A percentile compares a stretch with the other conserved stretches of the same genome.
Conservation (phyloP, 1,139 yeast genomes). For the Pichiaceae sp. region DNA sequence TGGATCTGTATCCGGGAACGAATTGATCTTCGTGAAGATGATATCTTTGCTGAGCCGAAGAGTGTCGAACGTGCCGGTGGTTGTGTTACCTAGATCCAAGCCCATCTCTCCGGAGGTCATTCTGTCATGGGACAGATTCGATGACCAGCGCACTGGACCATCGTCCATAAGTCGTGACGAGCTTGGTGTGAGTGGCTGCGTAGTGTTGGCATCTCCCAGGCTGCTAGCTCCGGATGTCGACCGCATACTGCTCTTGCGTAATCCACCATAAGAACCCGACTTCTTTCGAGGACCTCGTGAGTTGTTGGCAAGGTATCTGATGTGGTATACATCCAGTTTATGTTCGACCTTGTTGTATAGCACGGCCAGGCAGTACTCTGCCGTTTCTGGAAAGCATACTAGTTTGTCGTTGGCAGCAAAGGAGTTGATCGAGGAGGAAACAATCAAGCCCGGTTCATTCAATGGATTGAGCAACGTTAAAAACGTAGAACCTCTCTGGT, state of each 20-base stretch:
- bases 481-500: conserved; percentile 24
- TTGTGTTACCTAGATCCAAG: conserved; percentile 13
- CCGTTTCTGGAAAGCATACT: conserved; percentile 37
- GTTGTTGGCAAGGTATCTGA: conserved; percentile 30
- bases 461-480: conserved; percentile 63
- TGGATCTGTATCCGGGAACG: conserved; percentile 26
- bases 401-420: conserved; percentile 53
- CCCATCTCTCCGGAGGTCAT: conserved; percentile 38
- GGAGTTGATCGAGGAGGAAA: conserved; percentile 63
- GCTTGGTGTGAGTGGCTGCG: conserved; percentile 28
- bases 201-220: conserved; percentile 12
- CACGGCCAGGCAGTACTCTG: conserved; percentile 37
- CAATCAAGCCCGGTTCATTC: conserved; percentile 57
- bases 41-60: conserved; percentile 51
- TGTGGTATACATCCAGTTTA: conserved; percentile 40
- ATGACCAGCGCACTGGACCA: conserved; percentile 37
- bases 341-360: conserved; percentile 42
- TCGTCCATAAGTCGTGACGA: conserved; percentile 34
- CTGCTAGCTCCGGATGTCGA: conserved; percentile 16
- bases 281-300: conserved; percentile 11
- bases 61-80: conserved; percentile 3
- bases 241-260: conserved; percentile 16
- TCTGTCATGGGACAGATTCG: conserved; percentile 55
- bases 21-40: conserved; percentile 53
- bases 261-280: conserved; percentile 8